These are phyloP conservation scores for Pluteus cervinus DNA, from an alignment of 768 basidiomycete species.

Conservation along the genomic window DNA sequence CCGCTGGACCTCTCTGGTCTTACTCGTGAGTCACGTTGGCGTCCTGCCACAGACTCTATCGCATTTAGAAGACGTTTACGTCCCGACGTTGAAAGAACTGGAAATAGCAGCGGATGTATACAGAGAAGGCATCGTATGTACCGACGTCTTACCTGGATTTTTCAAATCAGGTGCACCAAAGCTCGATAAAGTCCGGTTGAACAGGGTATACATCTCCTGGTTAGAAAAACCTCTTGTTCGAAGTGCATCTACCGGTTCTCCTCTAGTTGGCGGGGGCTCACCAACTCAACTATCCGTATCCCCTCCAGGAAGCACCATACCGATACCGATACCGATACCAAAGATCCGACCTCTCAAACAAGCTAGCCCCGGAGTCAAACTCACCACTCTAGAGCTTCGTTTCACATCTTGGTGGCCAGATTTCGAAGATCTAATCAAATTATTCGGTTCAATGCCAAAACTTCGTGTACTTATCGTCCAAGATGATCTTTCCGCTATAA, in stretches of 20 bases:
- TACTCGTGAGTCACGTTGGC: constrained; percentile 22
- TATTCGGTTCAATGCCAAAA: constrained; percentile 19
- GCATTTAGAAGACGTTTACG: constrained; percentile 9
- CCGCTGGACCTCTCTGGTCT: constrained; percentile 20
- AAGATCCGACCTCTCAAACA: too few relatives aligned
- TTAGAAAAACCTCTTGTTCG: constrained; percentile 16
- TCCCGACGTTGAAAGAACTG: constrained; percentile 13
- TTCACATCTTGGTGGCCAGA: constrained; percentile 19
- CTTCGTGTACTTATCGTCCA: constrained; percentile 17
- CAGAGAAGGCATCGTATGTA: constrained; percentile 19
- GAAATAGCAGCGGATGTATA: constrained; percentile 22
- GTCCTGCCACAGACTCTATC: constrained; percentile 16
- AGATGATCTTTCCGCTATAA: constrained; percentile 17
- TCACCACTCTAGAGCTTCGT: constrained; percentile 17
- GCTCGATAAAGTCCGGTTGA: constrained; percentile 13
- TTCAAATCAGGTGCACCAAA: constrained; percentile 16
- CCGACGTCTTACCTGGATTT: constrained; percentile 16
- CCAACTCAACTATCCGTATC: too few relatives aligned
- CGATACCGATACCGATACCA: too few relatives aligned
- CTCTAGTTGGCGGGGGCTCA: too few relatives aligned
- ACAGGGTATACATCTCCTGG: constrained; percentile 20
- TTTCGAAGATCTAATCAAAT: constrained; percentile 10
- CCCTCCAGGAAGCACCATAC: too few relatives aligned
- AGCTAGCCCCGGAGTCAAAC: too few relatives aligned
- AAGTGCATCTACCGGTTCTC: too few relatives aligned